Base-by-base conservation (phyloP, 2,329 filamentous ascomycete species). In the Sphaerostilbella broomeana region DNA sequence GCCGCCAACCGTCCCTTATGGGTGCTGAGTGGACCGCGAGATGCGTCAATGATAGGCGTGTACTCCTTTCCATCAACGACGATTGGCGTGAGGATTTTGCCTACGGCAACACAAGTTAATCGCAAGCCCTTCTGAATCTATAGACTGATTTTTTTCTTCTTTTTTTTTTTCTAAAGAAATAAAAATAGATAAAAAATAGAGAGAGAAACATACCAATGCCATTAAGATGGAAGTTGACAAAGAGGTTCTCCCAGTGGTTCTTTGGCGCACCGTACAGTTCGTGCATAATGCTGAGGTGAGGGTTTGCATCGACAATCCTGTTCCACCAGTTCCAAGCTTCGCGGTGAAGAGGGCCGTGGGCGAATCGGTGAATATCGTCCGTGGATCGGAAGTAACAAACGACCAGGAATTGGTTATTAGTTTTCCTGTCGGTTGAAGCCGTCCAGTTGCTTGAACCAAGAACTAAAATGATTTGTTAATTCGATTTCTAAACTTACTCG, bases 321-420 rank as follows among this genome's bases (percentile, higher is more conserved):
- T 40, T 43, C 41, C 63, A 73, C 67, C 67, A 74, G 28, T 65
- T 59, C 69, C 67, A 70, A 1, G 48, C 64, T 13, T 60, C 53
- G 12, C 63, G 59, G 48, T 75, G 71, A 3, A 62, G 36, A 5
- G 55, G 45, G 17, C 57, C 58, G 38, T 70, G 64, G 3, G 70
- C 69, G 43, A 69, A 75, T 9, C 51, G 53, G 48, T 73, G 63
- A 8, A 75, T 51, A 3, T 62, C 63, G 20, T 66, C 67, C 17
- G 63, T 39, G 26, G 53, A 55, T 19, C 60, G 57, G 54, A 74
- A 75, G 57, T 74, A 75, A 45, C 60, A 61, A 28, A 72, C 54
- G 3, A 48, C 47, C 48, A 72, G 46, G 15, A 55, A 12, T 13
- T 63, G 61, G 43, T 62, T 63, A 35, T 59, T 55, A 6, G 36